Percentiles rank a stretch among this genome's conserved stretches.
phyloP scores from a whole-genome alignment of 805 yeast genomes.

The Torulaspora gathmanii region DNA sequence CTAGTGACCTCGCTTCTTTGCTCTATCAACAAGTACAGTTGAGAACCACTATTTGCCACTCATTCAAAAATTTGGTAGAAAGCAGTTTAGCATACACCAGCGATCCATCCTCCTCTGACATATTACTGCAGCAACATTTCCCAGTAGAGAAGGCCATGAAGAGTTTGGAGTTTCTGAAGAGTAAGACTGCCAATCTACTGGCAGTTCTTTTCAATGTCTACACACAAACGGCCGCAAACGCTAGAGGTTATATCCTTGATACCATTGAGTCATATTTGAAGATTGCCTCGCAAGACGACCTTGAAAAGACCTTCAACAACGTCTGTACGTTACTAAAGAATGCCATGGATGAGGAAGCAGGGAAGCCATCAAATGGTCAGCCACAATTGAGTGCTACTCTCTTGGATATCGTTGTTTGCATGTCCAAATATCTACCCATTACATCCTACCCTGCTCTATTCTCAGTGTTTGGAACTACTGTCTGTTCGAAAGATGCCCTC shows the following conservation, averaged over 20 bases:
- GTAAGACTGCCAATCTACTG: slow-evolving; percentile 67
- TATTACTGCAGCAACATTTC: slow-evolving; percentile 56
- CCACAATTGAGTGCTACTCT: slow-evolving; percentile 66
- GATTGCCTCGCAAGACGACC: slow-evolving; percentile 61
- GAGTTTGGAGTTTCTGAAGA: slow-evolving; percentile 58
- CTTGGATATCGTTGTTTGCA: slow-evolving; percentile 84
- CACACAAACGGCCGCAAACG: slow-evolving; percentile 79
- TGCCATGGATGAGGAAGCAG: slow-evolving; percentile 59
- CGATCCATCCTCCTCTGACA: slow-evolving; percentile 54
- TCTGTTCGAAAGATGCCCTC: slow-evolving; percentile 53
- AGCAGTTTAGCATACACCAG: slow-evolving; percentile 55
- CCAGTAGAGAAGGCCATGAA: slow-evolving; percentile 51
- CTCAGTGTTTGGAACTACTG: slow-evolving; percentile 69
- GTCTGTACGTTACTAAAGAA: slow-evolving; percentile 74
- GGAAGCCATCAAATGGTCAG: slow-evolving; percentile 31
- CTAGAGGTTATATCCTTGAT: slow-evolving; percentile 79
- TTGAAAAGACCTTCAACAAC: slow-evolving; percentile 74
- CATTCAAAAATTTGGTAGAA: slow-evolving; percentile 71
- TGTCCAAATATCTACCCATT: slow-evolving; percentile 78
- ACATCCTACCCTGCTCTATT: slow-evolving; percentile 68
- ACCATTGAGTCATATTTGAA: slow-evolving; percentile 77
- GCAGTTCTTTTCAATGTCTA: slow-evolving; percentile 90
- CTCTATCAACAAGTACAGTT: slow-evolving; percentile 70
- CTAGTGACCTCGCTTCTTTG: slow-evolving; percentile 65
- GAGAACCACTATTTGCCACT: slow-evolving; percentile 79